Conservation (phyloP, 2,329 filamentous ascomycete genomes). For the Phyllosticta paracitricarpa region DNA sequence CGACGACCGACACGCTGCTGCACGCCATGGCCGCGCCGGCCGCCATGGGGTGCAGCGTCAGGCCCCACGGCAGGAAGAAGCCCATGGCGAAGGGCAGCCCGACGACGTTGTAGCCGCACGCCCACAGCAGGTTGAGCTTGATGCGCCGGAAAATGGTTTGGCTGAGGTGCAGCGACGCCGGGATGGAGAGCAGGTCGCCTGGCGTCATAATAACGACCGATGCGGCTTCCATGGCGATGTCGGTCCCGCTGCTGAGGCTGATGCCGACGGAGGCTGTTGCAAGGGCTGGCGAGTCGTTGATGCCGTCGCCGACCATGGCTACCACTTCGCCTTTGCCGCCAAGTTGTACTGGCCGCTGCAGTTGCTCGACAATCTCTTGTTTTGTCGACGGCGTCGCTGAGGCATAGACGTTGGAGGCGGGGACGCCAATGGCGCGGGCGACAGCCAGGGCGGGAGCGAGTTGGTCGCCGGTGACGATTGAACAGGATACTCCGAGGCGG, state of each 20-base stretch:
- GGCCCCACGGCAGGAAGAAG: slow-evolving; percentile 79
- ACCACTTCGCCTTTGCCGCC: slow-evolving; percentile 55
- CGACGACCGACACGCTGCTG: slow-evolving; percentile 82
- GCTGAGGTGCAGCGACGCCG: slow-evolving; percentile 71
- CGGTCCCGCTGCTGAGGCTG: slow-evolving; percentile 82
- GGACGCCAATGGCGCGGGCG: slow-evolving; percentile 72
- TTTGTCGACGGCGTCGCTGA: slow-evolving; percentile 89
- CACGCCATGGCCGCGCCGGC: slow-evolving; percentile 90
- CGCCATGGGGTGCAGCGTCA: slow-evolving; percentile 84
- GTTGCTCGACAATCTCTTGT: slow-evolving; percentile 67
- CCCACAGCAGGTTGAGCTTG: slow-evolving; percentile 87
- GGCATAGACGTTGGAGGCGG: slow-evolving; percentile 64
- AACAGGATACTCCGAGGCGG: slow-evolving; percentile 74
- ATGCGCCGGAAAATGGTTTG: slow-evolving; percentile 83
- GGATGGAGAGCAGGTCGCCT: slow-evolving; percentile 86
- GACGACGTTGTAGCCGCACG: slow-evolving; percentile 83
- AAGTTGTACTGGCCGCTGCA: slow-evolving; percentile 46
- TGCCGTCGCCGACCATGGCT: slow-evolving; percentile 93
- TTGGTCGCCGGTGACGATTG: slow-evolving; percentile 92
- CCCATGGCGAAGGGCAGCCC: slow-evolving; percentile 97
- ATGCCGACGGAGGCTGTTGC: slow-evolving; percentile 90
- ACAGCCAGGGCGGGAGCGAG: slow-evolving; percentile 74
- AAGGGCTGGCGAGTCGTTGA: slow-evolving; percentile 94
- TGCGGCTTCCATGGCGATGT: slow-evolving; percentile 95
- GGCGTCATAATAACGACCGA: slow-evolving; percentile 93